Conservation (phyloP, 2,329 filamentous ascomycete species). For the Epichloe brachyelytri region DNA sequence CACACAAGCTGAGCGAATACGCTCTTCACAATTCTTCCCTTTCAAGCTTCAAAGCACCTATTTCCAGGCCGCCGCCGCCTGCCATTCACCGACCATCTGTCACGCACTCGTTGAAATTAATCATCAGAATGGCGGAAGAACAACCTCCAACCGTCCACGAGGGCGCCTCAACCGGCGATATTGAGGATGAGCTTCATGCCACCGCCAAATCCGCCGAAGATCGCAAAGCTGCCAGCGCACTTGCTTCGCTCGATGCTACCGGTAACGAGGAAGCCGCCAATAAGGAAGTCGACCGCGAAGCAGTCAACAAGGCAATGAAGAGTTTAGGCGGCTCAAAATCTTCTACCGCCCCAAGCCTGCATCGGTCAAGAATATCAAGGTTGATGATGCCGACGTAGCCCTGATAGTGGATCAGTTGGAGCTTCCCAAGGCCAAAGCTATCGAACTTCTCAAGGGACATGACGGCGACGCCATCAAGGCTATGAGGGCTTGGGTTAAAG, state of each 20-base stretch:
- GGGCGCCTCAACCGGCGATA: conserved; percentile 45
- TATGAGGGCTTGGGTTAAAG: conserved; percentile 41
- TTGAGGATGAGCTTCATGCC: conserved; percentile 40
- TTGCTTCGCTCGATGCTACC: conserved; percentile 50
- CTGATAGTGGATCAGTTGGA: conserved; percentile 64
- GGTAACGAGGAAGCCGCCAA: conserved; percentile 31
- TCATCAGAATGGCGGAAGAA: conserved; percentile 40
- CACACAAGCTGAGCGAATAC: no score
- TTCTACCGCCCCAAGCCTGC: conserved; percentile 15
- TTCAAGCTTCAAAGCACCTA: no score
- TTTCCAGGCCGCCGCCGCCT: no score
- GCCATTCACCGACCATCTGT: not conserved
- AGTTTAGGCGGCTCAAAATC: conserved; percentile 31
- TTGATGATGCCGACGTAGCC: conserved; percentile 58
- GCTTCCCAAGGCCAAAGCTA: conserved; percentile 56
- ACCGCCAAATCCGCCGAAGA: conserved; percentile 58
- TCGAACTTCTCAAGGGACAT: conserved; percentile 57
- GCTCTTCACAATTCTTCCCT: no score
- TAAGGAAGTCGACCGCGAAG: conserved; percentile 54
- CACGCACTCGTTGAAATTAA: not conserved
- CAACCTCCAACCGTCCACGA: conserved; percentile 46
- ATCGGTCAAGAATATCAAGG: conserved; percentile 52
- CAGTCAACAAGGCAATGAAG: conserved; percentile 60
- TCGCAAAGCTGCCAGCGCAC: conserved; percentile 62
- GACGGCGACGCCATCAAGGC: conserved; percentile 59